Evolutionary conservation across 2,329 filamentous ascomycete genomes (phyloP), one percentile per base, ranked within the genome.

Genomic region (Dothistroma septosporum): DNA sequence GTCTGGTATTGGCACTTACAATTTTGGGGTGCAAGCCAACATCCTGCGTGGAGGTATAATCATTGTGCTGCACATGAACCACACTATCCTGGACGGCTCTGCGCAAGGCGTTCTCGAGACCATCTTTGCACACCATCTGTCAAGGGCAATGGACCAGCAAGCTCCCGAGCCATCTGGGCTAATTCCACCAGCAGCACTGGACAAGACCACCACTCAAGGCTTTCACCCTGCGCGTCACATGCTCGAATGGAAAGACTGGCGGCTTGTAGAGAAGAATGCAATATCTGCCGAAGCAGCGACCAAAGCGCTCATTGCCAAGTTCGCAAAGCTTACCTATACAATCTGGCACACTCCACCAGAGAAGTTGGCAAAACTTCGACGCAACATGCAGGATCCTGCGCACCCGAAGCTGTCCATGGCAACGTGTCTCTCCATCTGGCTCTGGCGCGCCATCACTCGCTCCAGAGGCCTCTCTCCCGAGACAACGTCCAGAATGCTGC

Each of bases 1-100:
- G 7, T 56, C n/a, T 55, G 62, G 60, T 11, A 52, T 64, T 48
- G 60, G 60, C 11, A 62, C 54, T 21, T 62, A 55, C 37, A 62
- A 60, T 22, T 62, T 64, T 24, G 62, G 57, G 7, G 55, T 62
- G 0, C 62, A 64, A 53, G 62, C 62, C 14, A 64, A 64, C 44
- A 28, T 64, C 9, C 49, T 64, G 31, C 28, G 52, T 19, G 50
- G 50, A 6, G 62, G 60, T n/a, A 22, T 64, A 11, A 49, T 64
- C 16, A 41, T 64, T 19, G 50, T 58, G 9, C 10, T 62, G 35
- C 55, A 58, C 50, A 64, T 64, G 62, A 64, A 64, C 52, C 62
- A 64, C 49, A 58, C 54, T 11, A 50, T 62, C 28, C 16, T 61
- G 3, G 62, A 64, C 53, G 62, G 62, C 12, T 55, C 56, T n/a